Conservation (phyloP, 2,329 filamentous ascomycete genomes). For the Exophiala aquamarina region DNA sequence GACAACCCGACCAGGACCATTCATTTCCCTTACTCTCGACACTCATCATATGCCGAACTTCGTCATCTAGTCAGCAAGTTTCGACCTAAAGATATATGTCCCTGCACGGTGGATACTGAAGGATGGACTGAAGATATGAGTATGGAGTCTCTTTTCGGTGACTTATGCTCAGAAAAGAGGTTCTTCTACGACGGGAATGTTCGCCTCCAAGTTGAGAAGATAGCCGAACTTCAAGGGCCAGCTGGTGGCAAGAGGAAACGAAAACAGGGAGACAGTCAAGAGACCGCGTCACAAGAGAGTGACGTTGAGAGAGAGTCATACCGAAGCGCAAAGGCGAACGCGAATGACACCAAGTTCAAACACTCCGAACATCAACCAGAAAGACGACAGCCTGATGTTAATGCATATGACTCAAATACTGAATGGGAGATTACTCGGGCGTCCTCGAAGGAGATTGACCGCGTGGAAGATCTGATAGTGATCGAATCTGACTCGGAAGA, state of each 20-base stretch:
- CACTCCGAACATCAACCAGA: too few relatives aligned
- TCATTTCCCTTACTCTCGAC: conserved; percentile 81
- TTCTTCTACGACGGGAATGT: conserved; percentile 70
- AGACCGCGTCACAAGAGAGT: conserved; percentile 12
- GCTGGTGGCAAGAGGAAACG: conserved; percentile 25
- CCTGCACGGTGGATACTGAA: conserved; percentile 69
- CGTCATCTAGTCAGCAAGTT: conserved; percentile 69
- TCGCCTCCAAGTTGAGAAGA: conserved; percentile 36
- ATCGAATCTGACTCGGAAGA: not conserved
- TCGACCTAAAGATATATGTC: conserved; percentile 73
- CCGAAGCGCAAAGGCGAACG: too few relatives aligned
- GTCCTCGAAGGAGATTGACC: too few relatives aligned
- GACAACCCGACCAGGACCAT: conserved; percentile 14
- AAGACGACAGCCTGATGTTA: too few relatives aligned
- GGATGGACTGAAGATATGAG: conserved; percentile 65
- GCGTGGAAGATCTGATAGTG: not conserved
- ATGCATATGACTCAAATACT: too few relatives aligned
- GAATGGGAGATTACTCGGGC: not conserved
- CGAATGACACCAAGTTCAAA: too few relatives aligned
- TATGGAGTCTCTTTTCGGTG: conserved; percentile 70
- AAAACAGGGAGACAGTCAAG: conserved; percentile 13
- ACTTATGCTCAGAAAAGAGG: conserved; percentile 58
- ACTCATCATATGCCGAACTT: conserved; percentile 82
- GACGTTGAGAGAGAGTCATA: too few relatives aligned
- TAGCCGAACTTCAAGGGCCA: conserved; percentile 19